These are phyloP conservation scores for Pythium phragmiticola DNA, from an alignment of 352 stramenopile genomes.

Conservation along the genomic window DNA sequence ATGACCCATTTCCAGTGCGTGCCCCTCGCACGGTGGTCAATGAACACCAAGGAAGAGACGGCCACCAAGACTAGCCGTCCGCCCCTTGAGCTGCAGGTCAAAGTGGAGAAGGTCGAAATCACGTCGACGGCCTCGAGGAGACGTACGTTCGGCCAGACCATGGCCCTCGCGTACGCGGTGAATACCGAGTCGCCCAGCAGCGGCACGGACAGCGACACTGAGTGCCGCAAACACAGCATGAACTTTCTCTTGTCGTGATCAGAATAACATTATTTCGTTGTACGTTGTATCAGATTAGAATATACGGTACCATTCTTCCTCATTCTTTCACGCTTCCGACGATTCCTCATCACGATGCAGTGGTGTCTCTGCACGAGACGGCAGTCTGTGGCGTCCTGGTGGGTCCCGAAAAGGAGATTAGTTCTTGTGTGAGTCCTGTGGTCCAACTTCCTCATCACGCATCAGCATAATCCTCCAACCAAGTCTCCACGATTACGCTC, in stretches of 20 bases:
- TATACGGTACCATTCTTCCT: not conserved
- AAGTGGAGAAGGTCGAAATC: slow-evolving; percentile 16
- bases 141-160: not conserved
- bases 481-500: too few species aligned
- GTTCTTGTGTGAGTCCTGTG: too few species aligned
- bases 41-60: not conserved
- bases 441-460: too few species aligned
- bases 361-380: slow-evolving; percentile 1
- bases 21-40: slow-evolving; percentile 12
- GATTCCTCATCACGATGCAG: not conserved
- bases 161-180: not conserved
- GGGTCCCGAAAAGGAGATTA: too few species aligned
- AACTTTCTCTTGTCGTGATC: slow-evolving; percentile 25
- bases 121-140: not conserved
- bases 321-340: not conserved
- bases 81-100: slow-evolving; percentile 5
- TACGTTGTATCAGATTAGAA: not conserved
- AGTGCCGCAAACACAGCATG: slow-evolving; percentile 26
- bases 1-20: slow-evolving; percentile 17
- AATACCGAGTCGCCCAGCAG: slow-evolving; percentile 8
- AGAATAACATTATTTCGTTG: not conserved
- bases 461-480: too few species aligned
- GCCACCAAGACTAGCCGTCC: not conserved
- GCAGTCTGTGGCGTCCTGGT: too few species aligned
- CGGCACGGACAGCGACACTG: slow-evolving; percentile 19